Evolutionary conservation across 139 green algal species (phyloP), one percentile per base, ranked within the genome.

Genomic region (Tetraselmis chui): DNA sequence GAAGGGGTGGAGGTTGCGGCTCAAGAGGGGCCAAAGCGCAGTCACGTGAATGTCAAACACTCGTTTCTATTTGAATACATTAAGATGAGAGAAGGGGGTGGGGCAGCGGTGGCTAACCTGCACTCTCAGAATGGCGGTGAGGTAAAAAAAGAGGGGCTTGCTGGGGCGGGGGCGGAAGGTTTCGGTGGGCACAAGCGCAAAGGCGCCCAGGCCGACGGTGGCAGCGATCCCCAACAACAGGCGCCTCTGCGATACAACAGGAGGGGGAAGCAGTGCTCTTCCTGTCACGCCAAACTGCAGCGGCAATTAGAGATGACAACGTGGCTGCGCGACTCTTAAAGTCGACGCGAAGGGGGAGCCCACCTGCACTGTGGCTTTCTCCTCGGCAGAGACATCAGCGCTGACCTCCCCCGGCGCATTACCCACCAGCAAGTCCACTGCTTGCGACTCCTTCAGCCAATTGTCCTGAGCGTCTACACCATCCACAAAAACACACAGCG

Each of bases 81-180:
- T n/a, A n/a, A n/a, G n/a, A n/a, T n/a, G n/a, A n/a, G n/a, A n/a
- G n/a, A n/a, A n/a, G n/a, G n/a, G n/a, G n/a, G n/a, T n/a, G n/a
- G n/a, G n/a, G n/a, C n/a, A n/a, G n/a, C n/a, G n/a, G n/a, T n/a
- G n/a, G n/a, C n/a, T n/a, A n/a, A n/a, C 75, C 30, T 77, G 45
- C 45, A 67, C 45, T 18, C 45, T 77, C 28, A 79, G 31, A n/a
- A 84, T 23, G 1, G 80, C 74, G 2, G 79, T 76, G 29, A 84
- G 74, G 59, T 84, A 84, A 59, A 84, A 84, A 30, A 84, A 84
- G 29, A 84, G 29, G 2, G 80, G 80, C 59, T 84, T 84, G n/a
- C 29, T 28, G n/a, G 80, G 80, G 27, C 45, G n/a, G 18, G 79
- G 79, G 5, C 45, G 45, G 45, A 67, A 67, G 1, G 27, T 76